Percentiles rank a stretch among this genome's conserved stretches.
Evolutionary conservation across 805 yeast species (phyloP).

Genomic region (Nakazawaea peltata): DNA sequence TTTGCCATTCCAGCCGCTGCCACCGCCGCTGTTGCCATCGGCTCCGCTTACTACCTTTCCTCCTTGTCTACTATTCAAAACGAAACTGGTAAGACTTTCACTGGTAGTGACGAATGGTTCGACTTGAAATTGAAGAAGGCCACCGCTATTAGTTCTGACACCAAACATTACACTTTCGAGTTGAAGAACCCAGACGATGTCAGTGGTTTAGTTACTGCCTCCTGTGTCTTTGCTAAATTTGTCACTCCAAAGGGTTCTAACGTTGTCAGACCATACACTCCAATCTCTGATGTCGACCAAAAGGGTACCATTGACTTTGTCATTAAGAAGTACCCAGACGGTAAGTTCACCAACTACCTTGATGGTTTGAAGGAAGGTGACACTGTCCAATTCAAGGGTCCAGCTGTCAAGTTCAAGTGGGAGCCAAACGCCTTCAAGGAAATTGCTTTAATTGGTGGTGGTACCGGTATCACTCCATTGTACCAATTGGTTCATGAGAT

Average conservation of each 20-base stretch:
- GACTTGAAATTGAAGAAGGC: constrained; percentile 50
- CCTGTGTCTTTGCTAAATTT: constrained; percentile 73
- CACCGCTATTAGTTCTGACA: constrained; percentile 47
- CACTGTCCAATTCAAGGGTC: constrained; percentile 88
- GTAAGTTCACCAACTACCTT: constrained; percentile 76
- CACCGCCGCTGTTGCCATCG: constrained; percentile 40
- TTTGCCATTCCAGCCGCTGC: constrained; percentile 24
- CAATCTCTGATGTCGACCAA: constrained; percentile 60
- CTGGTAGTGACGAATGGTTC: constrained; percentile 62
- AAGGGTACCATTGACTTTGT: constrained; percentile 75
- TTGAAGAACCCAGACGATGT: constrained; percentile 59
- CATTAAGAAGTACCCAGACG: constrained; percentile 77
- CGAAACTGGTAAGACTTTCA: constrained; percentile 40
- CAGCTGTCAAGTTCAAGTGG: constrained; percentile 87
- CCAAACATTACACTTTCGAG: constrained; percentile 64
- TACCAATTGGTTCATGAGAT: constrained; percentile 78
- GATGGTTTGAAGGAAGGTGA: constrained; percentile 68
- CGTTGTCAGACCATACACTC: constrained; percentile 88
- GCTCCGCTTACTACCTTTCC: constrained; percentile 26
- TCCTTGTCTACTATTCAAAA: constrained; percentile 21
- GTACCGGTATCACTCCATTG: constrained; percentile 94
- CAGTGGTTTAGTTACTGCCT: constrained; percentile 75
- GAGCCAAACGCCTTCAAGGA: constrained; percentile 74
- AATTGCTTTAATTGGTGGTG: constrained; percentile 87
- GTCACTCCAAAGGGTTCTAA: constrained; percentile 77